Percentiles rank a stretch among this genome's conserved stretches.
Evolutionary conservation across 371 early-diverging fungal species (phyloP).

Genomic region (Phascolomyces articulosus): DNA sequence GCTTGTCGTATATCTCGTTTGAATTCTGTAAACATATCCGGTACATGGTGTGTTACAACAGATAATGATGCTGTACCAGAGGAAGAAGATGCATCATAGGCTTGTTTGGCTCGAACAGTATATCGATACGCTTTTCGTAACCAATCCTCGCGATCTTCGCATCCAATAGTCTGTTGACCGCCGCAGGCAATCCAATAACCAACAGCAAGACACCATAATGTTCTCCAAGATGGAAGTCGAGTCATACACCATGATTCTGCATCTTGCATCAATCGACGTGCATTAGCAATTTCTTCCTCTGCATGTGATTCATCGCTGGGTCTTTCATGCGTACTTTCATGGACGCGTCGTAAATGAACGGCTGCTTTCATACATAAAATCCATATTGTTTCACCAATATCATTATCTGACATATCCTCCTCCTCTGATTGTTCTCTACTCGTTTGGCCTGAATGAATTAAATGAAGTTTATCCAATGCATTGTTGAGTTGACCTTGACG

Average conservation of each 20-base stretch:
- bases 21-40: background rate
- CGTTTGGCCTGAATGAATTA: background rate
- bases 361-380: constrained; percentile 11
- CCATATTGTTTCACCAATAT: constrained; percentile 12
- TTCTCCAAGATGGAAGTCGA: constrained; percentile 21
- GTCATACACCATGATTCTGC: constrained; percentile 2
- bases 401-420: background rate
- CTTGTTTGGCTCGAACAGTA: background rate
- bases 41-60: background rate
- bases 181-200: constrained; percentile 29
- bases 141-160: constrained; percentile 24
- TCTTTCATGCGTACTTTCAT: background rate
- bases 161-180: constrained; percentile 12
- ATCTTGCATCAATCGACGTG: constrained; percentile 18
- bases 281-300: constrained; percentile 20
- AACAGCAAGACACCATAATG: constrained; percentile 28
- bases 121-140: constrained; percentile 7
- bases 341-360: constrained; percentile 11
- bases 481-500: constrained; percentile 8
- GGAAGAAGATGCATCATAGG: background rate
- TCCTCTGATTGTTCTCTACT: background rate
- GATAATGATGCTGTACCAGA: background rate
- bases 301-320: constrained; percentile 10
- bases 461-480: background rate
- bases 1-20: constrained; percentile 1